Evolutionary conservation across 306 rosid species (phyloP), one percentile per base, ranked within the genome.

Genomic region (Delonix regia): DNA sequence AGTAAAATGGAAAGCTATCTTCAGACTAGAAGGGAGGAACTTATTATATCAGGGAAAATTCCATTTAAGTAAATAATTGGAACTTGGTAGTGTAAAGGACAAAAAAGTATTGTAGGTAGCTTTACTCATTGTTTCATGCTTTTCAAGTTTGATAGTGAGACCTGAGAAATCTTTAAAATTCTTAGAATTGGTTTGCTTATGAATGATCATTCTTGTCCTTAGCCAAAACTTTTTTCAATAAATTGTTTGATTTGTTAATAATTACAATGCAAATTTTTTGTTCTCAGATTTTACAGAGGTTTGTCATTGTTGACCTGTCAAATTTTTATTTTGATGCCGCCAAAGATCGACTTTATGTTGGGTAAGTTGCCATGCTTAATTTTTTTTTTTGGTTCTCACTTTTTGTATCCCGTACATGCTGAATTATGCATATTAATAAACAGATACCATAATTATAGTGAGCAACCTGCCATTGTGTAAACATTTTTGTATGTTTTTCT

Each of bases 271-370:
- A n/a, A 18, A 71, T 73, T 49, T 62, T 6, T 51, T 63, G 11
- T 77, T 88, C 71, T 77, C 98, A 95, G 99, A 89, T 89, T 81
- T 85, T 93, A 71, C 99, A 95, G 88, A 88, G 97, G 83, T 95
- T 95, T 81, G 96, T 91, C 75, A 90, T 95, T 66, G 96, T 95
- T 78, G 99, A 93, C 91, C 88, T 95, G 45, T 95, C 99, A 61
- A 95, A 87, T 80, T 95, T 95, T 87, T 95, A 95, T 79, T 88
- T 95, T 48, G 99, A 95, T 81, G 93, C 91, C 55, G 98, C 98
- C 73, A 95, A 95, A 91, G 99, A 95, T 87, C 99, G 99, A 53
- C 94, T 95, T 67, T 95, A 95, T 74, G 97, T 93, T 68, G 98
- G 99, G 99, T 95, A 87, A 80, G 63, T 65, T 65, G 76, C 41